Evolutionary conservation across 2,329 filamentous ascomycete genomes (phyloP), one percentile per base, ranked within the genome.

Genomic region (Xylariaceae sp.): DNA sequence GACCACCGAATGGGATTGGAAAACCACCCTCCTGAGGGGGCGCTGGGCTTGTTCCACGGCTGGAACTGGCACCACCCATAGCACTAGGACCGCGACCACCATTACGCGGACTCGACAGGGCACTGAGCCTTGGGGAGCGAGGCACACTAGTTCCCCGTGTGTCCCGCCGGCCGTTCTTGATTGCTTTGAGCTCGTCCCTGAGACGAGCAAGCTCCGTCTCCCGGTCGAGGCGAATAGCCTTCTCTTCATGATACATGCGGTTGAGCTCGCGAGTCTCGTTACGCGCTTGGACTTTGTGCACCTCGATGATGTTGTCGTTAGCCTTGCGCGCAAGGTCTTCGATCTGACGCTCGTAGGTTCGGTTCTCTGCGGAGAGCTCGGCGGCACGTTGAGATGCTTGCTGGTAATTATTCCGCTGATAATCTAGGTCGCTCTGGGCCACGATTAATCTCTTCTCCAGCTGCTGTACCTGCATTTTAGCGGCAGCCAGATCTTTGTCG

Each of bases 381-480:
- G 67, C 66, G 2, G 72, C 73, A 1, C 68, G 61, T 23, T 72
- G 70, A 7, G 77, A 79, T 1, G 76, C 74, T 19, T 75, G 69
- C 54, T 85, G 82, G 55, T 86, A 87, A 8, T 74, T 67, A 4
- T 71, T 69, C 42, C 78, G 74, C 11, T 73, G 67, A 55, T 82
- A 87, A 2, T 81, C 77, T 21, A 74, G 66, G 4, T 82, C 77
- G 12, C 67, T 68, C 22, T 75, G 64, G 2, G 62, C 50, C 12
- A 54, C 55, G 3, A 54, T 49, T 3, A 64, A 27, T 41, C 66
- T 69, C 55, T 69, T 70, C 52, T 74, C 66, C 3, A 71, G 56
- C 5, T 55, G 48, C 4, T 70, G 62, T 5, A 68, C 64, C 42
- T 68, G 67, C 5, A 67, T 58, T 17, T 66, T 66, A 1, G 64